Conservation (phyloP, 257 asterid genomes). For the Coffea eugenioides region DNA sequence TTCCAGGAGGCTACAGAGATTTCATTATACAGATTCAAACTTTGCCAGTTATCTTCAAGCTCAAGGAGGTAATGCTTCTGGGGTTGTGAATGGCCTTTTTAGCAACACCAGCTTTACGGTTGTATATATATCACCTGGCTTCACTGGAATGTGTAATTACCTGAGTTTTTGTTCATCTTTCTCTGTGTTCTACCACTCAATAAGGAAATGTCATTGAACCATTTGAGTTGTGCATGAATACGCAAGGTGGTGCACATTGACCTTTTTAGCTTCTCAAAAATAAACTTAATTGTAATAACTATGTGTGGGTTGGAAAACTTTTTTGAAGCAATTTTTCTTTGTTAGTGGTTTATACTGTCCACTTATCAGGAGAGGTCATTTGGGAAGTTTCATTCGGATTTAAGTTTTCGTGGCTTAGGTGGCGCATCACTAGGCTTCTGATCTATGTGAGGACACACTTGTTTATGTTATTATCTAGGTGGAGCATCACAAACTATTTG, state of each 20-base stretch:
- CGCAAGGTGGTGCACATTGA: conserved; percentile 57
- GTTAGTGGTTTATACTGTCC: neutral
- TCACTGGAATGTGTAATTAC: neutral
- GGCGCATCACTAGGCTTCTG: neutral
- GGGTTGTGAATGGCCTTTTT: neutral
- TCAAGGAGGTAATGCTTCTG: conserved; percentile 66
- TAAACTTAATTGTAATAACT: neutral
- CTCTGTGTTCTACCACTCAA: conserved; percentile 39
- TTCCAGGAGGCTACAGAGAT: conserved; percentile 78
- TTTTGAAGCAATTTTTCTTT: neutral
- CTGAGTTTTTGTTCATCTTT: neutral
- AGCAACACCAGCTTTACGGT: no score
- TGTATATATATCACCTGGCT: no score
- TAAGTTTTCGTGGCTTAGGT: neutral
- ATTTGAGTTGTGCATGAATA: conserved; percentile 52
- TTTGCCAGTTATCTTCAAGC: conserved; percentile 62
- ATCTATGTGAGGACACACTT: no score
- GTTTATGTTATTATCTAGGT: no score
- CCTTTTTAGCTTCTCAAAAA: conserved; percentile 16
- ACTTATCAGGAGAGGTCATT: neutral
- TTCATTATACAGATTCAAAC: conserved; percentile 56
- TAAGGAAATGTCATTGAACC: conserved; percentile 81
- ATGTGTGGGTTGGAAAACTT: neutral
- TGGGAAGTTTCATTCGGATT: neutral
- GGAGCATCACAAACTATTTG: no score